Evolutionary conservation across 176 grass and related monocot species (phyloP), one percentile per base, ranked within the genome.

Genomic region (Oryza glaberrima): DNA sequence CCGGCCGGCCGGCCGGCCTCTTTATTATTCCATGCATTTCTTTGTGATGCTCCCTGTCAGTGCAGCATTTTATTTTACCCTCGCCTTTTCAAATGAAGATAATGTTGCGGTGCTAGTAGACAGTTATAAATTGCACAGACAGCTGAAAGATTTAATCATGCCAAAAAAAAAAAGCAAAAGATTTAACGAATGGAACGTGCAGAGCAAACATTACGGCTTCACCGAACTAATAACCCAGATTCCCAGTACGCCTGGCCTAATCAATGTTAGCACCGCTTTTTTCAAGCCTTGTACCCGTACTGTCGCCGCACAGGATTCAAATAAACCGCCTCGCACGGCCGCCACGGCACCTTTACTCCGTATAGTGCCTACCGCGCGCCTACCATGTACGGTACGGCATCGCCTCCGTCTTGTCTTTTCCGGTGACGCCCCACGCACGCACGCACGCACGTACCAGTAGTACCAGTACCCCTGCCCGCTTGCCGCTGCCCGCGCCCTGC

Each of bases 351-450:
- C 8, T 44, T 44, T 10, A 44, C 7, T 2, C 43, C 9, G 43
- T 44, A 44, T 6, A 2, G 9, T 7, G 5, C 2, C 51, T 6
- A 56, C 51, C 13, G 16, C 56, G 19, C 19, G 23, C 16, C 46
- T 36, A 30, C 11, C 44, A 16, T 16, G 74, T 15, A 77, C 74
- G 35, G 65, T 63, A 48, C 54, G 54, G 20, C 46, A 74, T 47
- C 65, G 44, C 65, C 17, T 2, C 46, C 23, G 73, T 22, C 19
- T 11, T 17, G 88, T 86, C 83, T 19, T 51, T 49, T 82, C 88
- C 45, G 35, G 23, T 73, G 83, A 82, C 83, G 73, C 51, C 41
- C 64, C 38, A 5, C 7, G 2, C 35, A 34, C 61, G 58, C 28
- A 72, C 73, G 66, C 3, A 48, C 28, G 28, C 2, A 26, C 20